These are phyloP conservation scores for Dryadomyces quercus-mongolicae DNA, from an alignment of 2,329 filamentous ascomycete species.

Conservation along the genomic window DNA sequence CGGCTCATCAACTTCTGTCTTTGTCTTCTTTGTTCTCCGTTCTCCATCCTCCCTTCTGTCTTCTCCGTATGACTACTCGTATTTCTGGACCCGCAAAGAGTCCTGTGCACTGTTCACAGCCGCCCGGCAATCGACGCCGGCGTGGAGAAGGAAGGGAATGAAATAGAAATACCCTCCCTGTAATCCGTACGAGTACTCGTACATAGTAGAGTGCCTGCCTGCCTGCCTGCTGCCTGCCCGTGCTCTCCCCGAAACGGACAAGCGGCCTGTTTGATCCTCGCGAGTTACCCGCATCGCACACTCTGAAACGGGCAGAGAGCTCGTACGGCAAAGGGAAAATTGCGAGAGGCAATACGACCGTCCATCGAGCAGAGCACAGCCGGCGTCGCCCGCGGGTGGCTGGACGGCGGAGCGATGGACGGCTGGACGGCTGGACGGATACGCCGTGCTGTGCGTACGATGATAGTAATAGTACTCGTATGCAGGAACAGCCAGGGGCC, in stretches of 20 bases:
- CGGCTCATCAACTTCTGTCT: too few relatives aligned
- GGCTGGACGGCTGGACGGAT: not conserved
- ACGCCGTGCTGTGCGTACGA: too few relatives aligned
- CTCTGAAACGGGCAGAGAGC: conserved; percentile 8
- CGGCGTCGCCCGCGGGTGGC: not conserved
- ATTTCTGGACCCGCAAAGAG: too few relatives aligned
- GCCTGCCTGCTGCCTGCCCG: too few relatives aligned
- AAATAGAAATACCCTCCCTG: not conserved
- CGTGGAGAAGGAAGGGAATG: not conserved
- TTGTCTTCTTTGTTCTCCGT: too few relatives aligned
- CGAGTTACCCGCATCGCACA: conserved; percentile 7
- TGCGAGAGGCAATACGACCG: not conserved
- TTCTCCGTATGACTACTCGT: too few relatives aligned
- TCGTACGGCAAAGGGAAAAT: conserved; percentile 6
- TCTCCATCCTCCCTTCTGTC: too few relatives aligned
- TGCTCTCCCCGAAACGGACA: conserved; percentile 7
- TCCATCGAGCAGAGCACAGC: not conserved
- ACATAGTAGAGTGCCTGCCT: too few relatives aligned
- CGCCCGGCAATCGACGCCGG: not conserved
- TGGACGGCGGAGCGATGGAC: not conserved
- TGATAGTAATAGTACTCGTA: not conserved
- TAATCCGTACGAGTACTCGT: too few relatives aligned
- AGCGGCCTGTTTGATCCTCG: conserved; percentile 12
- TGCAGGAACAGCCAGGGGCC: not conserved
- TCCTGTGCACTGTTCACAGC: not conserved